Base-by-base conservation (phyloP, 495 filamentous ascomycete genomes). In the Lepraria neglecta region DNA sequence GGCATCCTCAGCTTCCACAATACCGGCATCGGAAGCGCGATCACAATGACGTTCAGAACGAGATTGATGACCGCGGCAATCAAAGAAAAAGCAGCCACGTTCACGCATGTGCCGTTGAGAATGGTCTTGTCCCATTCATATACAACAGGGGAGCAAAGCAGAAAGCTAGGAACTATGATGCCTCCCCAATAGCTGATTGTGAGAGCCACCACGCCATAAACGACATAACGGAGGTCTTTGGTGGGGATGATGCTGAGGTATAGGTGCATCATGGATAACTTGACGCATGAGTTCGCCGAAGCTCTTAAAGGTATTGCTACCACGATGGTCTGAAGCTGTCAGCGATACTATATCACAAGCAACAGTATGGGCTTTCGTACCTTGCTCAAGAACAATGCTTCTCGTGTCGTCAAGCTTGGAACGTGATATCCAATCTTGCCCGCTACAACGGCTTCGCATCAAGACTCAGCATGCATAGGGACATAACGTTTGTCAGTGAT, bases 1-100 rank as follows among this genome's bases (percentile, higher is more conserved):
- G 64, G 44, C 35, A 67, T 66, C 53, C 67, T 59, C 3, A 67
- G 58, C 5, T 45, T 59, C 65, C 65, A 67, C 5, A 67, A 43
- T 15, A 63, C 19, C 2, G 65, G 64, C 44, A 66, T 58, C 12
- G 65, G 65, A 6, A 67, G 55, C 3, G 43, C 45, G n/a, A 67
- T 45, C 19, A 67, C 55, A 15, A 48, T 9, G 1, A 67, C 3
- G 33, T 67, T 65, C 9, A 67, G 19, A 12, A 63, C 24, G 31
- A 67, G 6, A 15, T 62, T 62, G 7, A 62, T 50, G 45, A 51
- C 19, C 14, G 44, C 30, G 1, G 46, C 14, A n/a, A 15, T 40
- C 1, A 48, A 47, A 27, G 9, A 51, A 11, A 21, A n/a, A 6
- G 45, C 43, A 38, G n/a, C 10, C 10, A 35, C 28, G 17, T 60